A percentile compares a stretch with the other conserved stretches of the same genome.
Evolutionary conservation across 1,284 basidiomycete species (phyloP).

Genomic region (Moesziomyces aphidis): DNA sequence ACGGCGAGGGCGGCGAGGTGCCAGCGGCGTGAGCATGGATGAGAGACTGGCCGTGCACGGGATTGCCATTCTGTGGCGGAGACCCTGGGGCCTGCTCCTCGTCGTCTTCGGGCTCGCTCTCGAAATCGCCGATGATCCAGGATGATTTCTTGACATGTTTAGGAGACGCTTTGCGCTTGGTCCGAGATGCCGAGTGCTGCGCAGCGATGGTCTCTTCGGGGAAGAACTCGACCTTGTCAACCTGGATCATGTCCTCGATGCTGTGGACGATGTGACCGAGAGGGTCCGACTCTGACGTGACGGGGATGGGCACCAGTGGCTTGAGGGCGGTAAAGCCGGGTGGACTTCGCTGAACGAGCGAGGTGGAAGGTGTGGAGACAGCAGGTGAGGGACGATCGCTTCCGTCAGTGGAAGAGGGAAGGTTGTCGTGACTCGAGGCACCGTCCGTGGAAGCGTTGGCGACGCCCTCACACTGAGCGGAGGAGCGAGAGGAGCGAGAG

Average conservation of each 20-base stretch:
- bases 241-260: conserved; percentile 43
- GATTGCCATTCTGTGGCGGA: background rate
- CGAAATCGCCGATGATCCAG: conserved; percentile 48
- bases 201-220: conserved; percentile 35
- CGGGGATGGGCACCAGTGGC: conserved; percentile 30
- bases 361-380: conserved; percentile 35
- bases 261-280: conserved; percentile 27
- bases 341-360: conserved; percentile 35
- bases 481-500: conserved; percentile 7
- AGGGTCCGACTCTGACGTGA: conserved; percentile 30
- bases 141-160: conserved; percentile 36
- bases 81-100: conserved; percentile 11
- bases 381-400: conserved; percentile 33
- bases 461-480: background rate
- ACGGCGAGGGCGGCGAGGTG: conserved; percentile 17
- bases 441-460: conserved; percentile 8
- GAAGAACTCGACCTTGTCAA: conserved; percentile 43
- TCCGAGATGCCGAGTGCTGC: conserved; percentile 5
- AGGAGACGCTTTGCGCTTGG: conserved; percentile 25
- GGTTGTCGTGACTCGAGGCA: conserved; percentile 24
- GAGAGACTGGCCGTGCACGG: background rate
- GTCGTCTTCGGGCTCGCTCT: conserved; percentile 39
- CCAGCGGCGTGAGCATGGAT: conserved; percentile 8
- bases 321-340: conserved; percentile 29
- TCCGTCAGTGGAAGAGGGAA: conserved; percentile 35